Conservation (phyloP, 176 grass and related monocot genomes). For the Chloris gayana region DNA sequence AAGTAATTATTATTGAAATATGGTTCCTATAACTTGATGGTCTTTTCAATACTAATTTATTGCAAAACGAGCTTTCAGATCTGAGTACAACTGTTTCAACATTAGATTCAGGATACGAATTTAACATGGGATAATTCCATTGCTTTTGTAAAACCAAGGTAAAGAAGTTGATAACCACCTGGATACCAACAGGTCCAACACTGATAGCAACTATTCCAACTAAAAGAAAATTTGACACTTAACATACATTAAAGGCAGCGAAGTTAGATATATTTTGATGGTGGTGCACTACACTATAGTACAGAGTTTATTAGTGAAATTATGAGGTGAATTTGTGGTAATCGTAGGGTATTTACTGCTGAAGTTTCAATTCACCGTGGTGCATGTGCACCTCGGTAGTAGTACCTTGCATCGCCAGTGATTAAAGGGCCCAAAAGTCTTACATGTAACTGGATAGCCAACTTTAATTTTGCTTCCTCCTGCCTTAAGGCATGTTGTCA, state of each 20-base stretch:
- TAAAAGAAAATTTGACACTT: slow-evolving; percentile 10
- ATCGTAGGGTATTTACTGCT: too few relatives aligned
- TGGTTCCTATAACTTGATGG: too few relatives aligned
- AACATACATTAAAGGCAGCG: too few relatives aligned
- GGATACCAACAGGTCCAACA: neutral
- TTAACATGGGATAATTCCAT: neutral
- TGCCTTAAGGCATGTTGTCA: slow-evolving; percentile 29
- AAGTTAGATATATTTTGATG: too few relatives aligned
- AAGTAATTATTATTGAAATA: too few relatives aligned
- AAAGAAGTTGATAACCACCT: neutral
- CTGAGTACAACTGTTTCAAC: neutral
- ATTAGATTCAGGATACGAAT: neutral
- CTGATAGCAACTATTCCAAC: neutral
- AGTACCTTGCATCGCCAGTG: too few relatives aligned
- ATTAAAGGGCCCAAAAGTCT: slow-evolving; percentile 18
- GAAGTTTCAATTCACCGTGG: too few relatives aligned
- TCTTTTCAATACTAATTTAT: neutral
- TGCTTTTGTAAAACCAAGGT: neutral
- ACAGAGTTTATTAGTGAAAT: too few relatives aligned
- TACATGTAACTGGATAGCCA: slow-evolving; percentile 23
- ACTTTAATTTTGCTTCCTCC: slow-evolving; percentile 21
- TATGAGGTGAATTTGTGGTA: too few relatives aligned
- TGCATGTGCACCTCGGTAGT: too few relatives aligned
- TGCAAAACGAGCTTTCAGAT: neutral
- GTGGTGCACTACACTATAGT: too few relatives aligned